Evolutionary conservation across 2,329 filamentous ascomycete species (phyloP).

Genomic region (Colletotrichum endophyticum): DNA sequence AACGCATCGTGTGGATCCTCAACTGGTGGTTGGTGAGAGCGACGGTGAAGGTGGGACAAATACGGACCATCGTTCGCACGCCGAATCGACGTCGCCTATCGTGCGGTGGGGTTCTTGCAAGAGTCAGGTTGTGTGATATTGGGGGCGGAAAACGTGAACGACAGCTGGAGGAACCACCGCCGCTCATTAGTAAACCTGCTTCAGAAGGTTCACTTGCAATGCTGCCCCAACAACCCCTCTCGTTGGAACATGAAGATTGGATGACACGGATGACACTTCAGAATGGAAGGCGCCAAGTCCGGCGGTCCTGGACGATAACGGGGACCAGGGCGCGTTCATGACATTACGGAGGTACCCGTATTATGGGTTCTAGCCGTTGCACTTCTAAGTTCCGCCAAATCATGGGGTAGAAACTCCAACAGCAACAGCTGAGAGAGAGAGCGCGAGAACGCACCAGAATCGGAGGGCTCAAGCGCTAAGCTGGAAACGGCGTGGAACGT

Average conservation of each 20-base stretch:
- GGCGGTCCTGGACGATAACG: background rate
- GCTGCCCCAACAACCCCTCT: background rate
- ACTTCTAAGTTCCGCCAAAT: background rate
- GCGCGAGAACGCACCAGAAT: background rate
- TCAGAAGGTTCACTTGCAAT: background rate
- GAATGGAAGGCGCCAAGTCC: background rate
- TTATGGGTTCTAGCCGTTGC: background rate
- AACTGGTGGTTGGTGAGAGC: background rate
- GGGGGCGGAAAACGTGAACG: background rate
- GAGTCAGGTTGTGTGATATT: background rate
- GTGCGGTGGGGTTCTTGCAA: background rate
- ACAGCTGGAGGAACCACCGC: background rate
- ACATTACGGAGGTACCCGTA: background rate
- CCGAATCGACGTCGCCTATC: background rate
- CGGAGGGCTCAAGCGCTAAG: background rate
- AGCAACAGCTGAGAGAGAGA: background rate
- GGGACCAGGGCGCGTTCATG: background rate
- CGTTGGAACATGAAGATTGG: background rate
- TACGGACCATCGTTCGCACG: background rate
- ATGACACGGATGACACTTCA: slow-evolving; percentile 2
- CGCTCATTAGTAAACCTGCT: background rate
- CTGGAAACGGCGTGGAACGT: background rate
- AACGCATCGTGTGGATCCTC: background rate
- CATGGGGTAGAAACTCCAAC: background rate
- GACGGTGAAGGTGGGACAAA: background rate